Evolutionary conservation across 2,329 filamentous ascomycete genomes (phyloP).

Genomic region (Microsporum audouinii): DNA sequence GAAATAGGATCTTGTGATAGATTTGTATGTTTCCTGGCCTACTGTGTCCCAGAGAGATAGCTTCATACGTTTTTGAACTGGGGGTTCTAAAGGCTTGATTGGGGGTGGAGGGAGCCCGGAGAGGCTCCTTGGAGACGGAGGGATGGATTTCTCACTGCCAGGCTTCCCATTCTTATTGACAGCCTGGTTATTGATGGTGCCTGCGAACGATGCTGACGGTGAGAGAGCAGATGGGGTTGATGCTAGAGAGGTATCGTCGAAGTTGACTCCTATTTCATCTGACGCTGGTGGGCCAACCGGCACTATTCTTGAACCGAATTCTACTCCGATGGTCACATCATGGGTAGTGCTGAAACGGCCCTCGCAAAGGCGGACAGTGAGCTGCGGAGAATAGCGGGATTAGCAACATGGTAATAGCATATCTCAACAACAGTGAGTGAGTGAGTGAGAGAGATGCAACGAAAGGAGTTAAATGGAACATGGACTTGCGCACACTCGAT

Average conservation of each 20-base stretch:
- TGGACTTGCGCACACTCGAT: constrained; percentile 48
- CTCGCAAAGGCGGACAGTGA: constrained; percentile 92
- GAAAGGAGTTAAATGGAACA: neutral
- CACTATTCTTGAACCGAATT: constrained; percentile 88
- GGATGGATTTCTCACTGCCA: constrained; percentile 14
- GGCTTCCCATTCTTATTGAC: constrained; percentile 5
- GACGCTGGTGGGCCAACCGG: constrained; percentile 75
- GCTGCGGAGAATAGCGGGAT: constrained; percentile 35
- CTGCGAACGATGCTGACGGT: constrained; percentile 1
- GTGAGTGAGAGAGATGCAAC: neutral
- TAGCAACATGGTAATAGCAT: neutral
- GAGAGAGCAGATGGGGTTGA: constrained; percentile 8
- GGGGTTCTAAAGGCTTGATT: constrained; percentile 21
- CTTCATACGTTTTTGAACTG: constrained; percentile 69
- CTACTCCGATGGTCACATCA: constrained; percentile 94
- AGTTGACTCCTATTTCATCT: constrained; percentile 44
- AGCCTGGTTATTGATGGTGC: neutral
- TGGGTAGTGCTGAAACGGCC: constrained; percentile 88
- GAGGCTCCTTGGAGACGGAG: constrained; percentile 10
- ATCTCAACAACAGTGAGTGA: neutral
- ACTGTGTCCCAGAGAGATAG: constrained; percentile 91
- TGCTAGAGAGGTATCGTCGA: constrained; percentile 19
- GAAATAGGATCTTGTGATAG: constrained; percentile 88
- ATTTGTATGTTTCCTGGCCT: constrained; percentile 95
- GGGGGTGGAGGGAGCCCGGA: constrained; percentile 27